Evolutionary conservation across 352 stramenopile genomes (phyloP).

Genomic region (Phytophthora vignae): DNA sequence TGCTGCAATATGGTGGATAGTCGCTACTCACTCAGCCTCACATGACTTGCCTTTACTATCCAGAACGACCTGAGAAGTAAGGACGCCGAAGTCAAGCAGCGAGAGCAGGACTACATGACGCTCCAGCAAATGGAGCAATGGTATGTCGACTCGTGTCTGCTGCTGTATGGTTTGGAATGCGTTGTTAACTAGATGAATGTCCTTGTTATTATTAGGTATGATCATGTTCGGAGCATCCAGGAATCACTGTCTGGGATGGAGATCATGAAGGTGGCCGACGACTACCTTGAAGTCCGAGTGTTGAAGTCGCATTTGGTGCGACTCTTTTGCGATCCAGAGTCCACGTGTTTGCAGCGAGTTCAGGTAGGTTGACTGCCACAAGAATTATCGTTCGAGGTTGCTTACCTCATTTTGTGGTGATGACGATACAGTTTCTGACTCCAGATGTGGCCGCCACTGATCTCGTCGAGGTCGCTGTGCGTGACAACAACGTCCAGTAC

Average conservation of each 20-base stretch:
- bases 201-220: constrained; percentile 49
- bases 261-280: constrained; percentile 59
- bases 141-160: constrained; percentile 30
- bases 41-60: constrained; percentile 5
- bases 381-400: neutral
- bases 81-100: constrained; percentile 75
- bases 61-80: constrained; percentile 76
- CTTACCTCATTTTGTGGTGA: neutral
- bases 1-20: neutral
- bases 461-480: constrained; percentile 62
- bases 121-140: constrained; percentile 82
- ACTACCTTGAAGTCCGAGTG: constrained; percentile 70
- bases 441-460: constrained; percentile 43
- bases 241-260: constrained; percentile 64
- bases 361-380: constrained; percentile 42
- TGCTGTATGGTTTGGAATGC: neutral
- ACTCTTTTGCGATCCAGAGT: constrained; percentile 67
- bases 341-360: constrained; percentile 61
- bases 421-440: constrained; percentile 2
- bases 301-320: constrained; percentile 60
- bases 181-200: neutral
- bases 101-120: constrained; percentile 73
- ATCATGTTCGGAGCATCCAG: constrained; percentile 65
- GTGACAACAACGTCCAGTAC: constrained; percentile 65
- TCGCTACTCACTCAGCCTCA: constrained; percentile 1